A percentile compares a stretch with the other conserved stretches of the same genome.
phyloP scores from a whole-genome alignment of 495 filamentous ascomycete genomes.

The Xylaria castorea region DNA sequence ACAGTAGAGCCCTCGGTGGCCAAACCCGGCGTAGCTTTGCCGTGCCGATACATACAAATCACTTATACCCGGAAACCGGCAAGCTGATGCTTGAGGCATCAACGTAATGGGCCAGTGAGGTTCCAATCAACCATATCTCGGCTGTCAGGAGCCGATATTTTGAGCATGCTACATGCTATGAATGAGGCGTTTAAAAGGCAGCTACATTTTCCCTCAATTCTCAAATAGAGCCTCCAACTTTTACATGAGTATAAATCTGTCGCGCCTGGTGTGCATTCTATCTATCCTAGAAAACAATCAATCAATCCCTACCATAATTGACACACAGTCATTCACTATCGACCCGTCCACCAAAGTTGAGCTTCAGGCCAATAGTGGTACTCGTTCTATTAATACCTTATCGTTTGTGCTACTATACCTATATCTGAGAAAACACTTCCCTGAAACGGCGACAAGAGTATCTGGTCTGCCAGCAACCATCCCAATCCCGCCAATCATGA shows the following conservation, averaged over 20 bases:
- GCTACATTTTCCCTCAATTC: neutral
- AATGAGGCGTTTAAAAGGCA: conserved; percentile 18
- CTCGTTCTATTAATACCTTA: neutral
- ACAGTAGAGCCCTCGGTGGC: conserved; percentile 14
- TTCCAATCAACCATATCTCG: conserved; percentile 3
- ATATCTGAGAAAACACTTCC: neutral
- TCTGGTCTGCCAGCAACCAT: neutral
- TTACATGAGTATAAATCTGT: neutral
- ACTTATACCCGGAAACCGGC: conserved; percentile 23
- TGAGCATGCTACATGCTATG: neutral
- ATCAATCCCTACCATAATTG: neutral
- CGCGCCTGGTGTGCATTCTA: conserved; percentile 12
- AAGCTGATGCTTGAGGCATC: neutral
- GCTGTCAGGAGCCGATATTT: neutral
- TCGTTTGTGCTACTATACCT: conserved; percentile 10
- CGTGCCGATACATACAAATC: conserved; percentile 16
- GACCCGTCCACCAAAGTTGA: neutral
- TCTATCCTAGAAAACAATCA: neutral
- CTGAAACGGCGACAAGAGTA: neutral
- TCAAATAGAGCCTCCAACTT: neutral
- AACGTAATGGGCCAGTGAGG: conserved; percentile 18
- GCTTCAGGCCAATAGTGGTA: conserved; percentile 11
- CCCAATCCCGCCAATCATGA: conserved; percentile 27
- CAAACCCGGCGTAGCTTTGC: conserved; percentile 23
- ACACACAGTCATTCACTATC: neutral